These are phyloP conservation scores for Fusarium torreyae DNA, from an alignment of 2,329 filamentous ascomycete species.

Conservation along the genomic window DNA sequence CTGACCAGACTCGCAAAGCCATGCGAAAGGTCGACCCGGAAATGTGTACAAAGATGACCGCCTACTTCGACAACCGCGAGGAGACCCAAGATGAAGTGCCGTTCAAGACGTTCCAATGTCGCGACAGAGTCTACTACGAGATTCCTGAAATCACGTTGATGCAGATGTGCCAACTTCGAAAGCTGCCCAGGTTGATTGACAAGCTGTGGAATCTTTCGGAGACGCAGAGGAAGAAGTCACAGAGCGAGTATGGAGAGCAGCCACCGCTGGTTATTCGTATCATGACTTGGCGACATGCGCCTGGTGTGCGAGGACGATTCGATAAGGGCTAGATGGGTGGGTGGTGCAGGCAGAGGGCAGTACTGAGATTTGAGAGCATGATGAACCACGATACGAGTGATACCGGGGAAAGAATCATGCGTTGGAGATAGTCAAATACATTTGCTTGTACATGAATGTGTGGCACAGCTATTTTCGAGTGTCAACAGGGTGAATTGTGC, in stretches of 20 bases:
- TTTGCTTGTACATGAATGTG: too few relatives aligned
- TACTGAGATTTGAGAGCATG: too few relatives aligned
- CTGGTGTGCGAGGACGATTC: background rate
- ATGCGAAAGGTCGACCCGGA: background rate
- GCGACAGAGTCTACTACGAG: constrained; percentile 5
- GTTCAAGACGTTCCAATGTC: background rate
- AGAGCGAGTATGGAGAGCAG: background rate
- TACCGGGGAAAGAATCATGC: too few relatives aligned
- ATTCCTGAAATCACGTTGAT: background rate
- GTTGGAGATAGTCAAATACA: too few relatives aligned
- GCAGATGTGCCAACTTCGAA: background rate
- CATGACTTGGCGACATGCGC: constrained; percentile 9
- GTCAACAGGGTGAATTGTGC: too few relatives aligned
- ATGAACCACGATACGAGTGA: too few relatives aligned
- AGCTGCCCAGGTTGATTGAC: background rate
- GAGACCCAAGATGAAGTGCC: background rate
- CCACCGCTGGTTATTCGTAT: background rate
- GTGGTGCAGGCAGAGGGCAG: too few relatives aligned
- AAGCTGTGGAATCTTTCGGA: background rate
- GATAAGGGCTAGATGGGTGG: background rate
- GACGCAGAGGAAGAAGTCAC: background rate
- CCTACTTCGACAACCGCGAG: background rate
- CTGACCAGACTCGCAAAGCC: background rate
- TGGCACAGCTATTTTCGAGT: too few relatives aligned
- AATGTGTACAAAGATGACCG: background rate